A percentile compares a stretch with the other conserved stretches of the same genome.
These are phyloP conservation scores for Phaeosphaeriaceae sp. DNA, from an alignment of 2,329 filamentous ascomycete species.

Conservation along the genomic window DNA sequence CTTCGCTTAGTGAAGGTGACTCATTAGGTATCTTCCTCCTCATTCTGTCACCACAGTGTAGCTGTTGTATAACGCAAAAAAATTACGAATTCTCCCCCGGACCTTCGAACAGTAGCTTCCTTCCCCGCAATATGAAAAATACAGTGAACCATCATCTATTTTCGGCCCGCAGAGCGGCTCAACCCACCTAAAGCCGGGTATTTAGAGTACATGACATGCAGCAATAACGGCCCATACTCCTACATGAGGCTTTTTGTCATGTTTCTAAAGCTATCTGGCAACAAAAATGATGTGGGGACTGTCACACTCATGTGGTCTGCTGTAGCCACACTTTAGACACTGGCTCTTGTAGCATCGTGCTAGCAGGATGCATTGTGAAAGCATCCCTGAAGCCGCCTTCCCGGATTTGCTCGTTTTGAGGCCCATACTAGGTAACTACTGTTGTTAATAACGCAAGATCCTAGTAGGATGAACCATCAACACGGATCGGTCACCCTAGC, in stretches of 20 bases:
- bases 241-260: neutral
- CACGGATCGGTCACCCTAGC: slow-evolving; percentile 58
- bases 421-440: neutral
- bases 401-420: slow-evolving; percentile 16
- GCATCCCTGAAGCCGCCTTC: slow-evolving; percentile 59
- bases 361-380: slow-evolving; percentile 64
- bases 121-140: slow-evolving; percentile 6
- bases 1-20: too few relatives aligned
- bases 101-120: slow-evolving; percentile 4
- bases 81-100: too few relatives aligned
- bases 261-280: neutral
- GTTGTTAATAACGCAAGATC: slow-evolving; percentile 42
- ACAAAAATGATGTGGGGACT: neutral
- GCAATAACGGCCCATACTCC: neutral
- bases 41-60: too few relatives aligned
- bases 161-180: slow-evolving; percentile 8
- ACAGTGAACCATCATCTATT: slow-evolving; percentile 2
- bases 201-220: neutral
- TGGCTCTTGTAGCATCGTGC: slow-evolving; percentile 44
- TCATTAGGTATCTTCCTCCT: too few relatives aligned
- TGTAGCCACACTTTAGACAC: neutral
- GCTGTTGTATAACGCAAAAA: too few relatives aligned
- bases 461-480: slow-evolving; percentile 65
- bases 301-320: neutral
- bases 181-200: slow-evolving; percentile 7